Conservation (phyloP, 495 filamentous ascomycete species). For the Immersiella caudata region DNA sequence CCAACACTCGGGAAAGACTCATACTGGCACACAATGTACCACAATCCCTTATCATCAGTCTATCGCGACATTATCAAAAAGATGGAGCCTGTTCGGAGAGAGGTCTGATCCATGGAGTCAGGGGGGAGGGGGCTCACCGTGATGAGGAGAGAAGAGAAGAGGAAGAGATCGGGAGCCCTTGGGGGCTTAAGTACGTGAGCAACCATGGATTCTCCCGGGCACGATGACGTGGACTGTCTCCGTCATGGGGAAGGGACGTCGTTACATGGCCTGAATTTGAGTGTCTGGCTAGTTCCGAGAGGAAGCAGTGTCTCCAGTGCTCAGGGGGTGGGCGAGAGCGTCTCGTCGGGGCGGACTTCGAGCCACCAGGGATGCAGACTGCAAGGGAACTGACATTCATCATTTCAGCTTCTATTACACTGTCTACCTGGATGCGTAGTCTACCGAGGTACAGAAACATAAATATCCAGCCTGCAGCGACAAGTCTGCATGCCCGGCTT, state of each 20-base stretch:
- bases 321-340: too few relatives aligned
- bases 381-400: too few relatives aligned
- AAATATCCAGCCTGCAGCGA: too few relatives aligned
- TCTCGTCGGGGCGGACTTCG: too few relatives aligned
- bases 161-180: neutral
- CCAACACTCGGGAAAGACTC: neutral
- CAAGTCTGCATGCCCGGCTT: too few relatives aligned
- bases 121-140: neutral
- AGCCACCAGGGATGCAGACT: too few relatives aligned
- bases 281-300: neutral
- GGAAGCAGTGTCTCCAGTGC: neutral
- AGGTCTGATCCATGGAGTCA: neutral
- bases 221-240: neutral
- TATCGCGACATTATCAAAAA: neutral
- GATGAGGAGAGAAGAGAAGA: neutral
- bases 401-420: too few relatives aligned
- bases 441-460: too few relatives aligned
- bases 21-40: too few relatives aligned
- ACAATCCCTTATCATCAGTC: neutral
- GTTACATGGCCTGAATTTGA: neutral
- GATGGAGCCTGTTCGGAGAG: neutral
- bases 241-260: neutral
- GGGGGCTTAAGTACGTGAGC: neutral
- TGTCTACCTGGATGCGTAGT: too few relatives aligned
- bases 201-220: neutral